Evolutionary conservation across 192 early-diverging fungal species (phyloP).

Genomic region (Dissophora ornata): DNA sequence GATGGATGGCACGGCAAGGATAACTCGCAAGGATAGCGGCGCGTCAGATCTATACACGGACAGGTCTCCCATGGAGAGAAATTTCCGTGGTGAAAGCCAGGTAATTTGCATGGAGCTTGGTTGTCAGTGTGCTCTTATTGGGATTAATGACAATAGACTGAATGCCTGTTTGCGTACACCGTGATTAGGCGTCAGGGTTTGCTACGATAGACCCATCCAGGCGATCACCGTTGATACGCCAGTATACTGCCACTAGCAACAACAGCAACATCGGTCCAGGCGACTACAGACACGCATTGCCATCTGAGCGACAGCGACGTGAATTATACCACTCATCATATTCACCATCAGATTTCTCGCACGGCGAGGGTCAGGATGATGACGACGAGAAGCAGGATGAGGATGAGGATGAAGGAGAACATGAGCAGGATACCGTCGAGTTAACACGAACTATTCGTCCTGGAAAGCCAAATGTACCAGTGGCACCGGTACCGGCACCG

Average conservation of each 20-base stretch:
- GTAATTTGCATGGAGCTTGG: too few relatives aligned
- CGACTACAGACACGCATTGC: background rate
- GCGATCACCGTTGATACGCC: too few relatives aligned
- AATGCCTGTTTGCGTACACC: too few relatives aligned
- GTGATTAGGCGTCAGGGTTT: too few relatives aligned
- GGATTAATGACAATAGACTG: too few relatives aligned
- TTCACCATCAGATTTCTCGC: slow-evolving; percentile 43
- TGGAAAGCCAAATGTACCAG: background rate
- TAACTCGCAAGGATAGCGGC: too few relatives aligned
- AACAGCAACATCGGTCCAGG: background rate
- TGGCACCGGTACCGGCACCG: background rate
- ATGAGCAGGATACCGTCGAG: slow-evolving; percentile 28
- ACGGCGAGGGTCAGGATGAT: slow-evolving; percentile 3
- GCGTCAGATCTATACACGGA: slow-evolving; percentile 7
- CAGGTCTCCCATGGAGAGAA: slow-evolving; percentile 11
- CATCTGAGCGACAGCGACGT: background rate
- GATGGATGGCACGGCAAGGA: too few relatives aligned
- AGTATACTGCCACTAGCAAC: background rate
- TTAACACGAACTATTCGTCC: background rate
- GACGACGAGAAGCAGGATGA: background rate
- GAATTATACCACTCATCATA: slow-evolving; percentile 39
- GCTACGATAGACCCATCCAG: background rate
- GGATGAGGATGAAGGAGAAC: slow-evolving; percentile 9
- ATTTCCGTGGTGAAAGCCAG: slow-evolving; percentile 1
- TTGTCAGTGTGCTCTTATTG: too few relatives aligned